phyloP scores from a whole-genome alignment of 1,284 basidiomycete species.

The Marasmius sp. region DNA sequence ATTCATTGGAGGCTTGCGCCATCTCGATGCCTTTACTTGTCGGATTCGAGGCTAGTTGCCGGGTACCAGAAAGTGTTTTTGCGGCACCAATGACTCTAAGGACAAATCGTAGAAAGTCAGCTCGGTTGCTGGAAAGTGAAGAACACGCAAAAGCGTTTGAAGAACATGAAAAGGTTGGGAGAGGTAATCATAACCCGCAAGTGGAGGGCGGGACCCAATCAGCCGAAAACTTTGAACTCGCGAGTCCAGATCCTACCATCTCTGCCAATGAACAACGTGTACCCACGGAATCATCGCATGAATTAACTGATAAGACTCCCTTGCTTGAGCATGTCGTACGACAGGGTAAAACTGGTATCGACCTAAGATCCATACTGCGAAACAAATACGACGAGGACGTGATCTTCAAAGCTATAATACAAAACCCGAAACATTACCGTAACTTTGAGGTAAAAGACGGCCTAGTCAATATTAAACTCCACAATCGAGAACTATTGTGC shows the following conservation, averaged over 20 bases:
- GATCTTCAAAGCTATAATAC: constrained; percentile 11
- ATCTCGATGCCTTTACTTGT: background rate
- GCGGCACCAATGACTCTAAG: background rate
- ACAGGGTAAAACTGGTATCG: background rate
- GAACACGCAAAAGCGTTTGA: background rate
- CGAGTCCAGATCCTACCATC: background rate
- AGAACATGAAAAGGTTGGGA: background rate
- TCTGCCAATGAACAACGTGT: too few species aligned
- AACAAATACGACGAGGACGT: constrained; percentile 10
- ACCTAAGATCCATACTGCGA: background rate
- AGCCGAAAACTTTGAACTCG: background rate
- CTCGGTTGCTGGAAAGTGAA: too few species aligned
- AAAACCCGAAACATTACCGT: constrained; percentile 10
- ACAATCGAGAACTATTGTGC: constrained; percentile 13
- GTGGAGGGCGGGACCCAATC: background rate
- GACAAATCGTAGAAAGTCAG: background rate
- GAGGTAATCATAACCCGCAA: background rate
- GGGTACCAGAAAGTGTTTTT: background rate
- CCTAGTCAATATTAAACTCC: constrained; percentile 13
- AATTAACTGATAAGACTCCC: too few species aligned
- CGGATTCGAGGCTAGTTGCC: background rate
- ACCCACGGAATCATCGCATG: too few species aligned
- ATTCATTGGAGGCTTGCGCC: background rate
- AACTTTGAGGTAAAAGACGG: constrained; percentile 19
- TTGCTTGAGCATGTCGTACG: background rate